Evolutionary conservation across 2,329 filamentous ascomycete genomes (phyloP).

Genomic region (Fusarium abutilonis): DNA sequence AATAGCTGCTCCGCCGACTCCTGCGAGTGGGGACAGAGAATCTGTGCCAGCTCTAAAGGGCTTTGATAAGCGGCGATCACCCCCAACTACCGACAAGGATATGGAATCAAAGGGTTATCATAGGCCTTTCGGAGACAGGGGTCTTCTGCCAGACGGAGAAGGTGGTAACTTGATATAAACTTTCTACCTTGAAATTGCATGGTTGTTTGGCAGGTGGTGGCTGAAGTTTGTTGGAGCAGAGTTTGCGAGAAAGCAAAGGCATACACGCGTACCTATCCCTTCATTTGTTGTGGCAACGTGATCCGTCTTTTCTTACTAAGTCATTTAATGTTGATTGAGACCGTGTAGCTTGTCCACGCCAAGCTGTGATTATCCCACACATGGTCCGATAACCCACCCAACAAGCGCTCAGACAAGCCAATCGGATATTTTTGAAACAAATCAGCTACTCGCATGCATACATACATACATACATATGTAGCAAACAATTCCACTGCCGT

Average conservation of each 20-base stretch:
- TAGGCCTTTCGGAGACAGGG: constrained; percentile 22
- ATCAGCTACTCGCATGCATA: not conserved
- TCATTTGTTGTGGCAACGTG: not conserved
- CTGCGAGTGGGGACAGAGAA: constrained; percentile 27
- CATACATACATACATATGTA: not conserved
- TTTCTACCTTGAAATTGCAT: constrained; percentile 9
- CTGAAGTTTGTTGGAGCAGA: constrained; percentile 7
- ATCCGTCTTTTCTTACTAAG: not conserved
- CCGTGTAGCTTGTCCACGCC: constrained; percentile 1
- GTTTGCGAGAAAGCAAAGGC: not conserved
- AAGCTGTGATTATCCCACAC: constrained; percentile 25
- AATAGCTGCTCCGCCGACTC: constrained; percentile 22
- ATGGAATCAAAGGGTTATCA: constrained; percentile 8
- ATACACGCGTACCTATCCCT: not conserved
- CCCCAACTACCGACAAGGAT: constrained; percentile 38
- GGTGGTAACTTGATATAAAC: constrained; percentile 27
- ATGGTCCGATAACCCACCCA: constrained; percentile 30
- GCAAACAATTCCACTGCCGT: constrained; percentile 23
- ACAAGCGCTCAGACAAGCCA: constrained; percentile 3
- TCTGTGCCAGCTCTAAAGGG: constrained; percentile 3
- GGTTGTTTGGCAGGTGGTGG: not conserved
- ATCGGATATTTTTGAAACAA: constrained; percentile 29
- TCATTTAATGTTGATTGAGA: constrained; percentile 8
- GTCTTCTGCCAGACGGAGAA: constrained; percentile 20
- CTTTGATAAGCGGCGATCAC: constrained; percentile 26